Base-by-base conservation (phyloP, 306 rosid species). In the Vigna reflexopilosa region DNA sequence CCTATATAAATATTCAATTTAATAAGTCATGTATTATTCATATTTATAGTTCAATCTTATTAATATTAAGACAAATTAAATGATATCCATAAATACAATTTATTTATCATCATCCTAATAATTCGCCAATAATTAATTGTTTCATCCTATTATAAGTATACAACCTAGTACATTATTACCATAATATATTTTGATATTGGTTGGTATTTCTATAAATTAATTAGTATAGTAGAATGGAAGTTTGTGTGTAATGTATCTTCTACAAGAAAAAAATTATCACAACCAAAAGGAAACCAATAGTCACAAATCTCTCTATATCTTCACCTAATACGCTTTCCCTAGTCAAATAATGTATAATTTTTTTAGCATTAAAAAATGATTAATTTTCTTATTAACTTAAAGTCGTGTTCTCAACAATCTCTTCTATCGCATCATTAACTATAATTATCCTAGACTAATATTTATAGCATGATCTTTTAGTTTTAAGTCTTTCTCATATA, bases 241-340 rank as follows among this genome's bases (percentile, higher is more conserved):
- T 48, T 63, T 30, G 32, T 30, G 32, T 67, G 63, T 14, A 40
- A 45, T 54, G 62, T 10, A 20, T 44, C 72, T 26, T 68, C 7
- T 42, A 36, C 26, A 45, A 40, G n/a, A 40, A 67, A 44, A 6
- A 44, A 42, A 20, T 44, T 67, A 11, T 20, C 19, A 10, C 11
- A 20, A 20, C 8, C 14, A 4, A 67, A 20, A 42, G 26, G 42
- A 6, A 4, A 42, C 8, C 34, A 11, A 14, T 32, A 12, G 80
- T 78, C 59, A 48, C 30, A 44, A 56, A 78, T 72, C 80, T 66
- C 44, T 83, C 80, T 56, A 36, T 54, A 83, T 78, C 83, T 16
- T 49, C 77, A 78, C 83, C 86, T 73, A 73, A 83, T 77, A 22
- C 59, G 34, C 44, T 63, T 19, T 26, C 47, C 61, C 13, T 5